Percentiles rank a stretch among this genome's conserved stretches.
These are phyloP conservation scores for Tricholoma bakamatsutake DNA, from an alignment of 768 basidiomycete species.

Conservation along the genomic window DNA sequence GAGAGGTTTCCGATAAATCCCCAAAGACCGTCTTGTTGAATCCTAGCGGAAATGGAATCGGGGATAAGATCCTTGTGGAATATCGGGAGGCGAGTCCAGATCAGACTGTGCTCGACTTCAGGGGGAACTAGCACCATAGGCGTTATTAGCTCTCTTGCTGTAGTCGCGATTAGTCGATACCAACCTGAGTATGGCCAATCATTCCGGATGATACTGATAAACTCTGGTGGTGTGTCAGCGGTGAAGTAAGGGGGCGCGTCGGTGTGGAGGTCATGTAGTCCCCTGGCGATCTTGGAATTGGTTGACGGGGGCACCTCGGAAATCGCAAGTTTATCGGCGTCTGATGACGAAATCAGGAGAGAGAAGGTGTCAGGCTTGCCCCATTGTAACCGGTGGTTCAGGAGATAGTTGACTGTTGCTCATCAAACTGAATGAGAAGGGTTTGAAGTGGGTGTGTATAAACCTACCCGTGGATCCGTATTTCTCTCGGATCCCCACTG, in stretches of 20 bases:
- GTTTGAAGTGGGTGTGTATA: not conserved
- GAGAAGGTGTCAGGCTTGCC: constrained; percentile 62
- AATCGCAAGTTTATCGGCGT: constrained; percentile 17
- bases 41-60: constrained; percentile 43
- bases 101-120: constrained; percentile 66
- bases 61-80: constrained; percentile 55
- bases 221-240: constrained; percentile 48
- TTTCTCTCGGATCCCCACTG: constrained; percentile 42
- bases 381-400: constrained; percentile 69
- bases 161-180: constrained; percentile 5
- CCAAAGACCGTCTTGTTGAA: constrained; percentile 74
- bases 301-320: not conserved
- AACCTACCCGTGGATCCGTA: constrained; percentile 64
- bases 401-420: constrained; percentile 60
- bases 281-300: constrained; percentile 4
- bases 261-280: constrained; percentile 25
- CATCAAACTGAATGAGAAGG: not conserved
- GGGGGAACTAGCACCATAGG: constrained; percentile 45
- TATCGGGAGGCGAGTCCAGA: constrained; percentile 76
- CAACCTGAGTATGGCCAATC: constrained; percentile 88
- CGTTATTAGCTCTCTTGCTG: constrained; percentile 26
- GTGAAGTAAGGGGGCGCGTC: constrained; percentile 57
- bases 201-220: constrained; percentile 69
- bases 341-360: constrained; percentile 50
- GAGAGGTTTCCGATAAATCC: constrained; percentile 67